Percentiles rank a stretch among this genome's conserved stretches.
Conservation (phyloP, 768 basidiomycete species). For the Filobasidium wieringae region DNA sequence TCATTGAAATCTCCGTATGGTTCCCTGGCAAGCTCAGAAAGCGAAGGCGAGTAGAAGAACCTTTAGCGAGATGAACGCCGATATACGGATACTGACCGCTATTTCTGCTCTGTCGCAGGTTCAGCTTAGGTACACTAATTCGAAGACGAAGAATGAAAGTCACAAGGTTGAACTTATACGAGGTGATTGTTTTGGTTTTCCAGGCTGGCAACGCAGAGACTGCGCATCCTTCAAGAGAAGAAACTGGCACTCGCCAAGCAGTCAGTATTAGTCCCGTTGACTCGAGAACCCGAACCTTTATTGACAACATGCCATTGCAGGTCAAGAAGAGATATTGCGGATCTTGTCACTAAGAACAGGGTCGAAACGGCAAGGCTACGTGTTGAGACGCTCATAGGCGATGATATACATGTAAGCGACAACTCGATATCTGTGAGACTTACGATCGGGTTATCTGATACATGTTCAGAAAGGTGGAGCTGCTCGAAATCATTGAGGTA, state of each 20-base stretch:
- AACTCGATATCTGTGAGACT: conserved; percentile 7
- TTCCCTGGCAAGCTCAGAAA: not conserved
- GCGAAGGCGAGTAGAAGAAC: not conserved
- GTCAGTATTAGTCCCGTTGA: conserved; percentile 60
- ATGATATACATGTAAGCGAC: conserved; percentile 20
- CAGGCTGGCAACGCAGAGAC: conserved; percentile 72
- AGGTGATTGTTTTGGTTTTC: not conserved
- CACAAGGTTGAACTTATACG: not conserved
- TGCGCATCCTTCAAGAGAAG: conserved; percentile 68
- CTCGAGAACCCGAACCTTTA: not conserved
- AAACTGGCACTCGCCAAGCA: conserved; percentile 71
- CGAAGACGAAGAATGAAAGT: not conserved
- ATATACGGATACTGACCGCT: not conserved
- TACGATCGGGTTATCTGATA: conserved; percentile 58
- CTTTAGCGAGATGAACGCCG: not conserved
- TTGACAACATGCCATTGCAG: conserved; percentile 24
- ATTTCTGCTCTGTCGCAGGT: not conserved
- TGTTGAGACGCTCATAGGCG: conserved; percentile 32
- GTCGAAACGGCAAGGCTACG: conserved; percentile 46
- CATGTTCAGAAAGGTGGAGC: conserved; percentile 58
- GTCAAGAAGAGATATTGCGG: conserved; percentile 35
- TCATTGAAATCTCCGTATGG: too few relatives aligned
- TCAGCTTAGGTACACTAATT: not conserved
- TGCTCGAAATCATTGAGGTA: conserved; percentile 74
- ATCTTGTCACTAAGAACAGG: conserved; percentile 33